Percentiles rank a stretch among this genome's conserved stretches.
phyloP scores from a whole-genome alignment of 352 stramenopile species.

The Peronospora tabacina region DNA sequence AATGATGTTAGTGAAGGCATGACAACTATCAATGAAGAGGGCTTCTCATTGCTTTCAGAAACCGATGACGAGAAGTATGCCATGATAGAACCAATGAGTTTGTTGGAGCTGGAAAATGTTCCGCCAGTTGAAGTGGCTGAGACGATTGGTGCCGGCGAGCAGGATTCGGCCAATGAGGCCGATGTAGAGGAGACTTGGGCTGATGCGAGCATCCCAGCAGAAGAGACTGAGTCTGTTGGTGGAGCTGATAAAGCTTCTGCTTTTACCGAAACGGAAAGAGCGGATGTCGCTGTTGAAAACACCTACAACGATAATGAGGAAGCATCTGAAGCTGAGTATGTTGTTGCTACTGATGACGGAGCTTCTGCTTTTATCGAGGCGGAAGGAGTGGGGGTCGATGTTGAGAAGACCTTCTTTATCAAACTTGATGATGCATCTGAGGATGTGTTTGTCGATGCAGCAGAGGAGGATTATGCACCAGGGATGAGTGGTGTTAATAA shows the following conservation, averaged over 20 bases:
- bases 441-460: neutral
- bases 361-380: neutral
- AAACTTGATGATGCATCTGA: neutral
- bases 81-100: neutral
- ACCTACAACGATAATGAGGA: neutral
- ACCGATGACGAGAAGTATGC: conserved; percentile 2
- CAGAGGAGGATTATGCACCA: neutral
- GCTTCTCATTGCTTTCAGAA: neutral
- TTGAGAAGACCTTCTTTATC: neutral
- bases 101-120: conserved; percentile 1
- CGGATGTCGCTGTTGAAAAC: neutral
- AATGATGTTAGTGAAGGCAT: conserved; percentile 4
- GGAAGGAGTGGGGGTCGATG: conserved; percentile 1
- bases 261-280: conserved; percentile 4
- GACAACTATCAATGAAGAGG: conserved; percentile 1
- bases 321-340: conserved; percentile 1
- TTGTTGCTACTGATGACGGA: neutral
- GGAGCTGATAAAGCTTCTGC: neutral
- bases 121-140: neutral
- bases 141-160: neutral
- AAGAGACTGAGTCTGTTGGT: conserved; percentile 5
- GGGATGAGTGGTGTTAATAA: neutral
- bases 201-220: neutral
- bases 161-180: neutral
- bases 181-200: neutral